These are phyloP conservation scores for Waltergamsia citrina DNA, from an alignment of 2,329 filamentous ascomycete genomes.

Conservation along the genomic window DNA sequence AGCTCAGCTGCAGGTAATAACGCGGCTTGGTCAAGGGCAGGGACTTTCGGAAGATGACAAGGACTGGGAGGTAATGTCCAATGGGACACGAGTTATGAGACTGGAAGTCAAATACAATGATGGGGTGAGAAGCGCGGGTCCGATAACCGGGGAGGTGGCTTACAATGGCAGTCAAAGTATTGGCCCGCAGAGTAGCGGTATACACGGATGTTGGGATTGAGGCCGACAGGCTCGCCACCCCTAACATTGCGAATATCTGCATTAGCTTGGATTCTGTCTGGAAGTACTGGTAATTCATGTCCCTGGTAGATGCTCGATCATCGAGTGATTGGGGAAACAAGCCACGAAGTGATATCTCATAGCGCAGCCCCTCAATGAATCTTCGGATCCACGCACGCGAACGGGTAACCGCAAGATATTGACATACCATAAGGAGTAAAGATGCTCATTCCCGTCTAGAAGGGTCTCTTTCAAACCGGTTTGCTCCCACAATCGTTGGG, in stretches of 20 bases:
- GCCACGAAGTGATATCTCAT: too few species aligned
- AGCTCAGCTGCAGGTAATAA: neutral
- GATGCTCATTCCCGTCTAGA: constrained; percentile 24
- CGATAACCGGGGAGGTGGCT: constrained; percentile 17
- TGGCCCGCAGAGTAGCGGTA: constrained; percentile 82
- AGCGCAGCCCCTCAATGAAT: too few species aligned
- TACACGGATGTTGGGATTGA: constrained; percentile 82
- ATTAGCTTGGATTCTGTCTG: too few species aligned
- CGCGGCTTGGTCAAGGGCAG: constrained; percentile 2
- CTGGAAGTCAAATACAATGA: too few species aligned
- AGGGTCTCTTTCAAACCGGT: constrained; percentile 63
- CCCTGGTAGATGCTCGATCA: neutral
- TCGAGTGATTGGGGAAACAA: neutral
- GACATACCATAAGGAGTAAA: constrained; percentile 34
- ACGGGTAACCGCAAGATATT: neutral
- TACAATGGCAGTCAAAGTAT: constrained; percentile 90
- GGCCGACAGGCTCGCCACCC: constrained; percentile 73
- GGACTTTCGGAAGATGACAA: too few species aligned
- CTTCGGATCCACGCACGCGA: too few species aligned
- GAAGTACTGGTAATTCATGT: neutral
- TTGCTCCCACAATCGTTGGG: constrained; percentile 63
- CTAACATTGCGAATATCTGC: constrained; percentile 30
- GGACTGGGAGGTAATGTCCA: too few species aligned
- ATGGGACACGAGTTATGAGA: too few species aligned
- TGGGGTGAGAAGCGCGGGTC: too few species aligned